Base-by-base conservation (phyloP, 495 filamentous ascomycete species). In the Penicillium bovifimosum region DNA sequence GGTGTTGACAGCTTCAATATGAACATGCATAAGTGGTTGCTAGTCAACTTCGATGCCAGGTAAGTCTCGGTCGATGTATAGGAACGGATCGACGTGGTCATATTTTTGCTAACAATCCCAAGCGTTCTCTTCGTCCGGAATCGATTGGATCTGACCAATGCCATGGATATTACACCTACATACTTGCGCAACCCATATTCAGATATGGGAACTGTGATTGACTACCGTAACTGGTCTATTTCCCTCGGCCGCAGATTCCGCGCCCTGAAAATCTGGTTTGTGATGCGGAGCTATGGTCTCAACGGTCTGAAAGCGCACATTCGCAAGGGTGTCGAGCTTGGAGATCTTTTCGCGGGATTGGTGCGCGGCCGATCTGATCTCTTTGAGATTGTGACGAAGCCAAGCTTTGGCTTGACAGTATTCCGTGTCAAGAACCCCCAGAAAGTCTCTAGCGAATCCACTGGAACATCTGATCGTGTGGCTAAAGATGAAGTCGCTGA, bases 141-240 rank as follows among this genome's bases (percentile, higher is more conserved):
- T 59, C 80, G 93, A 13, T 71, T 72, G 20, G 83, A 90, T 62
- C 78, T 98, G 24, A 87, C 84, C 18, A 79, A 85, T 50, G 86
- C 90, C 3, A 80, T 96, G 27, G 85, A 83, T 61, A 86, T 96
- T 66, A 88, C 86, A 44, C 90, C 88, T 3, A 79, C 86, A 7
- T 97, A 95, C 70, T 80, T 95, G 8, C 78, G 81, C 52, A 96
- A 96, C 69, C 67, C 80, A 2, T 90, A 86, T 67, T 86, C 85
- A 0, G 88, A 91, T 52, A 79, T 78, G 39, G 92, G 92, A 1
- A 78, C 91, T 6, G 93, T 98, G 2, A 96, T 90, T 32, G 93
- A 98, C 64, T 97, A 98, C 71, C 83, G 93, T 20, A 95, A 98
- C 77, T 98, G 93, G 93, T 91, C 95, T 69, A 96, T 98, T 63